Evolutionary conservation across 2,329 filamentous ascomycete genomes (phyloP).

Genomic region (Phyllosticta ampelicida): DNA sequence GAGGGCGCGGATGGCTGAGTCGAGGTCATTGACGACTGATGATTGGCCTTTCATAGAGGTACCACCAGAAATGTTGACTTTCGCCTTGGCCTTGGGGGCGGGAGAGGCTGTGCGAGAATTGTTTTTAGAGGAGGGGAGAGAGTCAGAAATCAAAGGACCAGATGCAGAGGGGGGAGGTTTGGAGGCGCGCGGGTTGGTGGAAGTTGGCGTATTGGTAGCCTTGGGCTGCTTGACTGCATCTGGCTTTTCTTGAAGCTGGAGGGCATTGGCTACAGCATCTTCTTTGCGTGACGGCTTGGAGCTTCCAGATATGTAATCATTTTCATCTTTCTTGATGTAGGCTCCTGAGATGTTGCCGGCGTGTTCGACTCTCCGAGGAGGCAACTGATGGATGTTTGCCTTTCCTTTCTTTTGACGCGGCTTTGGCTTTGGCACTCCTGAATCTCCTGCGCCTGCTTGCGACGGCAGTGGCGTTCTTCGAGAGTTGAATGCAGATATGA

Average conservation of each 20-base stretch:
- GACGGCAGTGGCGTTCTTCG: conserved; percentile 35
- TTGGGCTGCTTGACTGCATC: conserved; percentile 29
- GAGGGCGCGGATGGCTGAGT: conserved; percentile 73
- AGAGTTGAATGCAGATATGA: conserved; percentile 65
- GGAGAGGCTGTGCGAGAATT: conserved; percentile 40
- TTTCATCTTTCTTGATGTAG: conserved; percentile 65
- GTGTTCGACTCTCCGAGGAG: conserved; percentile 40
- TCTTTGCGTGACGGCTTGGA: conserved; percentile 33
- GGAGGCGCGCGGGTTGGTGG: conserved; percentile 31
- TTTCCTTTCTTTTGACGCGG: conserved; percentile 33
- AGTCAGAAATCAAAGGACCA: conserved; percentile 74
- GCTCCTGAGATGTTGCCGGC: conserved; percentile 54
- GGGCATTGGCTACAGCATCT: conserved; percentile 31
- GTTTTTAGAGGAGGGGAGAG: conserved; percentile 19
- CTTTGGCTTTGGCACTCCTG: conserved; percentile 24
- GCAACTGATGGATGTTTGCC: conserved; percentile 25
- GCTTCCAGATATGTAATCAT: conserved; percentile 57
- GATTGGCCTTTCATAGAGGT: conserved; percentile 74
- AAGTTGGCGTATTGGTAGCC: conserved; percentile 1
- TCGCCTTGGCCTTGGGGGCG: conserved; percentile 42
- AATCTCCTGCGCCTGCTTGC: conserved; percentile 10
- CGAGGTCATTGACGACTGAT: conserved; percentile 55
- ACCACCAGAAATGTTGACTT: conserved; percentile 64
- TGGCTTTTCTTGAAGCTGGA: conserved; percentile 42
- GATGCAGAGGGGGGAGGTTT: conserved; percentile 56